phyloP scores from a whole-genome alignment of 2,329 filamentous ascomycete genomes.

The Cylindrodendrum hubeiense region DNA sequence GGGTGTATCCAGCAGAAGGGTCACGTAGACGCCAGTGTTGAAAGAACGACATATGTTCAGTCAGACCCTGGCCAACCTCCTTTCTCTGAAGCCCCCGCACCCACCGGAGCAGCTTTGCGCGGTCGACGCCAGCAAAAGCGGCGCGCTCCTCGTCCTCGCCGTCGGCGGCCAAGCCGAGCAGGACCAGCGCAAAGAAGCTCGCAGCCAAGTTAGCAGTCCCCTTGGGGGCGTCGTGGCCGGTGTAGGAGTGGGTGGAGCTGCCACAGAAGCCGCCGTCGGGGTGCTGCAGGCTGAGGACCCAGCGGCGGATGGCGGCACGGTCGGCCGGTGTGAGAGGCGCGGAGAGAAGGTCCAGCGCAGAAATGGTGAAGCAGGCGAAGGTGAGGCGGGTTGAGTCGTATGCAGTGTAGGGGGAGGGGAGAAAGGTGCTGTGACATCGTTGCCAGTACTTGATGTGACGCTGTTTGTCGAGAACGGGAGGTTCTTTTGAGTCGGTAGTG shows the following conservation, averaged over 20 bases:
- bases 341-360: constrained; percentile 85
- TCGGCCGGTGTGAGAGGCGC: constrained; percentile 64
- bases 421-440: constrained; percentile 83
- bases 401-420: constrained; percentile 86
- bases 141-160: constrained; percentile 52
- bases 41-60: constrained; percentile 44
- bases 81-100: constrained; percentile 79
- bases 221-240: constrained; percentile 57
- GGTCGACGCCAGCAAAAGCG: constrained; percentile 74
- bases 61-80: constrained; percentile 62
- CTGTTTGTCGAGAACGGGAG: constrained; percentile 65
- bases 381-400: constrained; percentile 93
- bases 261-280: constrained; percentile 90
- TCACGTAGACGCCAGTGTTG: constrained; percentile 49
- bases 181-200: constrained; percentile 88
- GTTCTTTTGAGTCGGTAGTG: constrained; percentile 15
- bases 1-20: constrained; percentile 47
- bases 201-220: constrained; percentile 80
- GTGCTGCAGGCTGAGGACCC: constrained; percentile 90
- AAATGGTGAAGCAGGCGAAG: constrained; percentile 89
- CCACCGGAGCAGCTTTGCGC: constrained; percentile 78
- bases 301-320: constrained; percentile 67
- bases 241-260: constrained; percentile 74
- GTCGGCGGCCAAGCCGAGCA: constrained; percentile 68
- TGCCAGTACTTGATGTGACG: constrained; percentile 93